Evolutionary conservation across 1,139 yeast genomes (phyloP), one percentile per base, ranked within the genome.

Genomic region (Pichia sp.): DNA sequence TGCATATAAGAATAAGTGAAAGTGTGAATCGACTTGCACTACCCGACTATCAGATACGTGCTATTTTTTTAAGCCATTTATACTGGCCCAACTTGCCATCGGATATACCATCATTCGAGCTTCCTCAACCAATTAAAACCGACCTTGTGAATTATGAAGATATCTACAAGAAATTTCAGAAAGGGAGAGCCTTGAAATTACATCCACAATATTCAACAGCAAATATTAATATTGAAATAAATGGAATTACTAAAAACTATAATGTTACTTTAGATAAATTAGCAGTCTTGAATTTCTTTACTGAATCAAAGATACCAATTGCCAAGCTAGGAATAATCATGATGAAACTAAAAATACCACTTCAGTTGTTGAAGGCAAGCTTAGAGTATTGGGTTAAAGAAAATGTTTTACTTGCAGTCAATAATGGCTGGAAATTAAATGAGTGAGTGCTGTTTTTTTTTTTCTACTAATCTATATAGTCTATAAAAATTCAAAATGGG

Each of bases 251-350:
- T 0, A 49, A 68, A 20, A 60, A 60, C 1, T 73, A 76, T 53
- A 68, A 69, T 6, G 95, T 85, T 0, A 65, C 83, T 0, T 83
- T 95, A 0, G 84, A 79, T 30, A 80, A 82, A 54, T 95, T 95
- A 1, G 70, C 84, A 0, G 76, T 84, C 3, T 75, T 86, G 20
- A 65, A 71, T 20, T 64, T 75, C 4, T 52, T 56, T 2, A 27
- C 54, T 5, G 59, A 56, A 38, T 42, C 45, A 2, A 41, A 30
- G 2, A 20, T 48, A 24, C 44, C 43, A n/a, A 11, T 40, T n/a
- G 51, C 61, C n/a, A 63, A 61, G 46, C 42, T 62, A 13, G 66
- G 63, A 16, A 48, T 58, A 20, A 47, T 60, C 12, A 53, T 65
- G 56, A 63, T 57, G 61, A 61, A 50, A 53, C 58, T 56, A 47